Conservation (phyloP, 345 rosid species). For the Aurinia saxatilis region DNA sequence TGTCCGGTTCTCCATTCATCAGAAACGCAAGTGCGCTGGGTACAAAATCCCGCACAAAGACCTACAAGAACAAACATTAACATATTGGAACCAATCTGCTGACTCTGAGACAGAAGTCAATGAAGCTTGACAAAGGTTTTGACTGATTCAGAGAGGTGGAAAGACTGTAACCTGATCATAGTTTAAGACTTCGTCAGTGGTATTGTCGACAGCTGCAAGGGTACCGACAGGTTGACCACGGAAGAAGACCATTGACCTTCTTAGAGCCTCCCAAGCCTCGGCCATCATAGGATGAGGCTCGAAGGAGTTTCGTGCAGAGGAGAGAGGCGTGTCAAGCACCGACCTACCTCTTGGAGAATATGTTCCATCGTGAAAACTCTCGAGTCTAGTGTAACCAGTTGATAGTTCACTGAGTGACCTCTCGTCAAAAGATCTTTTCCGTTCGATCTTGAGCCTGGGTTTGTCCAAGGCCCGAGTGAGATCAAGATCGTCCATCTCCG, state of each 20-base stretch:
- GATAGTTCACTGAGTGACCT: slow-evolving; percentile 92
- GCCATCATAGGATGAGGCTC: slow-evolving; percentile 97
- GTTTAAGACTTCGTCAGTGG: slow-evolving; percentile 89
- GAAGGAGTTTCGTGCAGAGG: slow-evolving; percentile 79
- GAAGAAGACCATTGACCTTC: slow-evolving; percentile 65
- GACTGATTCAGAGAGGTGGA: not conserved
- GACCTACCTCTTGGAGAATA: slow-evolving; percentile 62
- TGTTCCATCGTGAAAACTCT: slow-evolving; percentile 34
- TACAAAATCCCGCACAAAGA: slow-evolving; percentile 80
- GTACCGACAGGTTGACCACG: slow-evolving; percentile 83
- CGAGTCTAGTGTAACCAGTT: slow-evolving; percentile 36
- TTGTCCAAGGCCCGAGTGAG: slow-evolving; percentile 73
- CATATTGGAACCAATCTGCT: no score
- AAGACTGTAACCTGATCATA: slow-evolving; percentile 72
- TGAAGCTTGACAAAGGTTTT: no score
- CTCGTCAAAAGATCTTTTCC: slow-evolving; percentile 90
- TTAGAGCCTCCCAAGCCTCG: slow-evolving; percentile 88
- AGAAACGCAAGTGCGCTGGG: slow-evolving; percentile 87
- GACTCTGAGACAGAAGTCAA: no score
- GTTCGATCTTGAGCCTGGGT: slow-evolving; percentile 81
- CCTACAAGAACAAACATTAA: slow-evolving; percentile 36
- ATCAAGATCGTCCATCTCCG: slow-evolving; percentile 70
- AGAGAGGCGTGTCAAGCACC: slow-evolving; percentile 71
- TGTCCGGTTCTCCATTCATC: slow-evolving; percentile 86
- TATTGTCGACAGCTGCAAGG: slow-evolving; percentile 84